Evolutionary conservation across 208 protist species (phyloP), one percentile per base, ranked within the genome.

Genomic region (Leishmania aethiopica): DNA sequence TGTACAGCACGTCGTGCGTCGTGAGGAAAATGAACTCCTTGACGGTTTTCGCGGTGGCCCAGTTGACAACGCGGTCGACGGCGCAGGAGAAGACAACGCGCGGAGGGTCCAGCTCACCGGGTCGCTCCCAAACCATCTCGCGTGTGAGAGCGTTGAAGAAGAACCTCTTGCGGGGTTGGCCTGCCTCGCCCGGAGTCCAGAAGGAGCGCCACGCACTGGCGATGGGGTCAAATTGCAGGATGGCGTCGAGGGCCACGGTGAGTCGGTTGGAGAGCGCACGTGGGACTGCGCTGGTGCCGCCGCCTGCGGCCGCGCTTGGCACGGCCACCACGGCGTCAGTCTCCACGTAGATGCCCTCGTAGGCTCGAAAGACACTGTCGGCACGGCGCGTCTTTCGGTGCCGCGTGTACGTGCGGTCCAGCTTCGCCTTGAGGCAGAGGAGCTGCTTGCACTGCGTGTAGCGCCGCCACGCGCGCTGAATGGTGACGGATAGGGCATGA

Each of bases 381-480:
- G 88, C 88, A 42, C 95, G 86, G 19, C 95, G 87, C 76, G 87
- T 60, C 77, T 97, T 97, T 19, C 86, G 77, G 51, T 84, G 78
- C n/a, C 86, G 84, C 37, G 62, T 47, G 69, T 92, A 95, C 11
- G 90, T 64, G 22, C 86, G 77, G 22, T 85, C 85, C 35, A 96
- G 78, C 71, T 82, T 77, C 10, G 77, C 66, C 83, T 92, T 93
- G 28, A 96, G 79, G 32, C 89, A 80, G 62, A 96, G 77, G 32
- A 90, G 89, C 64, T 90, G 85, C 45, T 87, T 86, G 49, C 92
- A 85, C 60, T 93, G 86, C n/a, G 84, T 86, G 78, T 94, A 99
- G 15, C 82, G 77, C 51, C 87, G 83, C 89, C 91, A 99, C 5
- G 85, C 88, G n/a, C 92, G 90, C 82, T 99, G 97, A 62, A 99